Conservation (phyloP, 2,329 filamentous ascomycete genomes). For the Escovopsis sp. region DNA sequence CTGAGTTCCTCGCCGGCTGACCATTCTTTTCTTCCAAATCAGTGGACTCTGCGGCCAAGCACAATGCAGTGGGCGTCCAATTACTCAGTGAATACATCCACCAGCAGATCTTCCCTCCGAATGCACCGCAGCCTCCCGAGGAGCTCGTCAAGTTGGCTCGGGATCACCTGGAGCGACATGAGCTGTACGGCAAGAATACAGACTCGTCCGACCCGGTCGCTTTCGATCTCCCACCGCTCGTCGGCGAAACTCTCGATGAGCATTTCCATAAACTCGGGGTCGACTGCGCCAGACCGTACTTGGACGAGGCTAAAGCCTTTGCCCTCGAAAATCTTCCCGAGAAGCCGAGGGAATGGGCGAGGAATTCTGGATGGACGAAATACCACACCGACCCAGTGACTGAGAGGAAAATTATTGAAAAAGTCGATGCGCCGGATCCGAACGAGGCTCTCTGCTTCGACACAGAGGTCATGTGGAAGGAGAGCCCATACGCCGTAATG, state of each 20-base stretch:
- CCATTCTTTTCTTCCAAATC: background rate
- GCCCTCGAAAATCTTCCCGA: constrained; percentile 43
- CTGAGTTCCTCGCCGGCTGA: background rate
- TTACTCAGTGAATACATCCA: constrained; percentile 78
- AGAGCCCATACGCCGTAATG: constrained; percentile 88
- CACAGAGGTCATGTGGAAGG: constrained; percentile 92
- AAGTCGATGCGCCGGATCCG: constrained; percentile 54
- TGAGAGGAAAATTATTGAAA: constrained; percentile 44
- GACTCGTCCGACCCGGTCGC: constrained; percentile 62
- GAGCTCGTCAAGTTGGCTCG: constrained; percentile 67
- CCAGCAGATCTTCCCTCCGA: constrained; percentile 61
- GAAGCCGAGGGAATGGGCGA: constrained; percentile 57
- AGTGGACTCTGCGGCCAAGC: constrained; percentile 48
- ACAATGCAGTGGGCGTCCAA: constrained; percentile 89
- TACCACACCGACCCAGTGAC: constrained; percentile 49
- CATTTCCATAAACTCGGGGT: constrained; percentile 83
- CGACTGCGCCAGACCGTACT: constrained; percentile 75
- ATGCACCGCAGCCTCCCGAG: constrained; percentile 40
- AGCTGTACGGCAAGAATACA: constrained; percentile 79
- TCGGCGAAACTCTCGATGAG: constrained; percentile 74
- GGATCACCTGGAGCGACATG: constrained; percentile 72
- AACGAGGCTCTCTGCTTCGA: constrained; percentile 82
- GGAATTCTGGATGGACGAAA: constrained; percentile 82
- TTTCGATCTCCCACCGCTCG: constrained; percentile 70
- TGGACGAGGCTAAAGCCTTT: constrained; percentile 62